Base-by-base conservation (phyloP, 2,329 filamentous ascomycete genomes). In the Thermothelomyces thermophilus region DNA sequence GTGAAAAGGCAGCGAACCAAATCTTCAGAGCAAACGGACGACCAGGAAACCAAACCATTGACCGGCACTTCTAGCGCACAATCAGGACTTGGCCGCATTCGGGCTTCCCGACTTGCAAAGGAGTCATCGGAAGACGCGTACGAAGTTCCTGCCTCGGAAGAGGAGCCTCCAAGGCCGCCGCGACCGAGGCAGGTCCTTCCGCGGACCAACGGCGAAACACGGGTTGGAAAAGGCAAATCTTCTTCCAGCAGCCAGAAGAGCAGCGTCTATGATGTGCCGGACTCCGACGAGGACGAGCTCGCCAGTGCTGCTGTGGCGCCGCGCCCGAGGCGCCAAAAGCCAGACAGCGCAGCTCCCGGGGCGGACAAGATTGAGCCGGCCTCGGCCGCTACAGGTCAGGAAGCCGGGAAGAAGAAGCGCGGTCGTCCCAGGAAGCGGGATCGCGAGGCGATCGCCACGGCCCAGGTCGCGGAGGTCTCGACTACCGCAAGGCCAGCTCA, bases 231-330 rank as follows among this genome's bases (percentile, higher is more conserved):
- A 24, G 19, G 13, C 3, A 45, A 35, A 35, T 6, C 42, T 16
- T n/a, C 41, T 24, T 19, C 24, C 26, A 34, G n/a, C 39, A 28
- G 17, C 22, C 46, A 40, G n/a, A 57, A 42, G 19, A 49, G 42
- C 26, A 59, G 53, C 33, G 50, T 57, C 30, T 64, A 59, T 47
- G 61, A 64, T 31, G 54, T 64, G 17, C 62, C 61, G 7, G 61
- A 62, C 46, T 60, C 58, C 13, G 54, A 36, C 2, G 55, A 57
- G 34, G 58, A 60, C 37, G 57, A 58, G 45, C 39, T 57, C 22
- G 30, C 20, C 30, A 19, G 46, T 2, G 19, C 53, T 7, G 33
- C 31, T n/a, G 42, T 52, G 2, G 35, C 46, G 5, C 7, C 40
- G 4, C 41, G 30, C 14, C 34, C 22, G 10, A 45, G 30, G 14